phyloP scores from a whole-genome alignment of 2,329 filamentous ascomycete genomes.

The Talaromyces sp. region DNA sequence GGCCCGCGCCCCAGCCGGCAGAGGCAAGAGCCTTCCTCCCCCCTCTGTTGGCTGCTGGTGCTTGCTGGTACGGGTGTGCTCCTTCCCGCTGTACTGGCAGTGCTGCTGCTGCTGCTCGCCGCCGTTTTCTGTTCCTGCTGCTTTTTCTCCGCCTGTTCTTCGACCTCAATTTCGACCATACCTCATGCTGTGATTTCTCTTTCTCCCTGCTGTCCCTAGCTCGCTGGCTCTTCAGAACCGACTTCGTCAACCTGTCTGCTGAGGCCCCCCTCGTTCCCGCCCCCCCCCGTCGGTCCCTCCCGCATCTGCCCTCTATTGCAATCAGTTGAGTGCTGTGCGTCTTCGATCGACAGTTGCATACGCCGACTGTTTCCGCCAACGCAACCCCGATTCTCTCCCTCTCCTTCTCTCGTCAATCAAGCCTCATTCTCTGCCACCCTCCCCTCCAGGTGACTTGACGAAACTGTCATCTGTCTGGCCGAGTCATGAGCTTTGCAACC shows the following conservation, averaged over 20 bases:
- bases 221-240: not conserved
- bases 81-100: not conserved
- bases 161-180: not conserved
- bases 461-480: not conserved
- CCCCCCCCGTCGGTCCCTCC: constrained; percentile 2
- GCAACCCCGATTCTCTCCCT: not conserved
- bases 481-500: not conserved
- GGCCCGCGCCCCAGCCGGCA: not conserved
- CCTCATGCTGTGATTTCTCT: constrained; percentile 1
- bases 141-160: not conserved
- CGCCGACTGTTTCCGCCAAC: not conserved
- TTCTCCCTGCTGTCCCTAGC: not conserved
- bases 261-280: constrained; percentile 6
- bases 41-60: not conserved
- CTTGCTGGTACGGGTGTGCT: not conserved
- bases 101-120: not conserved
- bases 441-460: not conserved
- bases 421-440: not conserved
- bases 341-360: not conserved
- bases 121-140: not conserved
- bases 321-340: not conserved
- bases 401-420: not conserved
- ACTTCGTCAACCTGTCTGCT: not conserved
- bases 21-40: not conserved
- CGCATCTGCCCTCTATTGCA: not conserved